Conservation (phyloP, 768 basidiomycete species). For the Saitozyma podzolica region DNA sequence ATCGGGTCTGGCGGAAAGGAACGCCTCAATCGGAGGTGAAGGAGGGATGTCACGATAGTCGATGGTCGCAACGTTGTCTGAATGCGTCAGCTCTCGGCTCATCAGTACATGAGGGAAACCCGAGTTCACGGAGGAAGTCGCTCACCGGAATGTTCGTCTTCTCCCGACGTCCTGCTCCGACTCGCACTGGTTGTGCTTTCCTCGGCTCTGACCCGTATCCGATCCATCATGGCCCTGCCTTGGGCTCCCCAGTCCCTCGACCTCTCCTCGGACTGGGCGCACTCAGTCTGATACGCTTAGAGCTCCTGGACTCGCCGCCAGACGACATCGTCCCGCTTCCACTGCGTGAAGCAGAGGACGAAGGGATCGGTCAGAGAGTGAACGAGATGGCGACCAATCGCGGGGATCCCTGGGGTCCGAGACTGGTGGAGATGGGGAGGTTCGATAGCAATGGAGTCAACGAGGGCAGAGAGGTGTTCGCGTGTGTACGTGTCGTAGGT, state of each 20-base stretch:
- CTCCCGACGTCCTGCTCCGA: constrained; percentile 11
- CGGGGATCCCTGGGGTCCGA: background rate
- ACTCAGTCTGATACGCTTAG: constrained; percentile 35
- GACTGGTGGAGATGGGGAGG: constrained; percentile 33
- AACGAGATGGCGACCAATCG: constrained; percentile 19
- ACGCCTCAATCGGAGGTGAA: constrained; percentile 25
- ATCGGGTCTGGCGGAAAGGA: too few species aligned
- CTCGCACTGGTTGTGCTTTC: constrained; percentile 40
- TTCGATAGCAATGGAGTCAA: constrained; percentile 79
- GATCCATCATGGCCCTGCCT: constrained; percentile 44
- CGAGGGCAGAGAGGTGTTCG: constrained; percentile 88
- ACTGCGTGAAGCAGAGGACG: too few species aligned
- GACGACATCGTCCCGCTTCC: too few species aligned
- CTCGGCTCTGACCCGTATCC: constrained; percentile 37
- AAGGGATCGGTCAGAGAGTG: constrained; percentile 1
- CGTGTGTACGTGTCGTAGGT: constrained; percentile 96
- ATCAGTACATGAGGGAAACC: too few species aligned
- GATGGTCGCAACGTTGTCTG: constrained; percentile 18
- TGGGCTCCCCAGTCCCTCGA: constrained; percentile 45
- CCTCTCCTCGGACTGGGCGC: constrained; percentile 28
- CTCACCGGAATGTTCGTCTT: background rate
- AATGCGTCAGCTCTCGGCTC: too few species aligned
- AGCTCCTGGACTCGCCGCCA: constrained; percentile 24
- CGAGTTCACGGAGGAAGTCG: too few species aligned
- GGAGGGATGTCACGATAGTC: constrained; percentile 33